Evolutionary conservation across 192 early-diverging fungal genomes (phyloP), one percentile per base, ranked within the genome.

Genomic region (Phycomyces blakesleeanus): DNA sequence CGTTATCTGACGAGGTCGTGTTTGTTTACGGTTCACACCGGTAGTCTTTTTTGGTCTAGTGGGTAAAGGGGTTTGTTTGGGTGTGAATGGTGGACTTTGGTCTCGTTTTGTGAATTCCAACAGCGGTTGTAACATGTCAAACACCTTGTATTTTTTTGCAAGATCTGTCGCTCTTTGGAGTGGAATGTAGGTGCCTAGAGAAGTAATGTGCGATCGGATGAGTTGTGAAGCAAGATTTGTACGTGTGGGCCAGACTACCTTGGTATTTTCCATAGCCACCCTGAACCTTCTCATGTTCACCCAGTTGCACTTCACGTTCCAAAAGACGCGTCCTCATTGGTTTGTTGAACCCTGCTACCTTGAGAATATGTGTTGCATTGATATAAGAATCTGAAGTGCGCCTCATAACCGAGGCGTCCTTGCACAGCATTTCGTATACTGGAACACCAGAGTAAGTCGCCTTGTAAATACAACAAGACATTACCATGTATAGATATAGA

Each of bases 201-300:
- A 4, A 59, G 21, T 57, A 12, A 57, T 39, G 16, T 16, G 22
- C 12, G 21, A 29, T 29, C n/a, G 9, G 18, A 29, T 16, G 3
- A 20, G 47, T 20, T 25, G 22, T 54, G 24, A 12, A 25, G 2
- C 8, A 20, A 14, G 18, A 25, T 37, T 26, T 18, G 11, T 29
- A 47, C 73, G 57, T 67, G 85, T 81, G 83, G 85, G 18, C 29
- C 2, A 7, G 29, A 34, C 84, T 93, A 66, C 96, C 96, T 78
- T 69, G 96, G 68, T 97, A 98, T 78, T 95, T 96, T 61, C 95
- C 95, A 72, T 97, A 97, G 14, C 96, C 96, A 16, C 96, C 96
- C 73, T 97, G 95, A 14, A 98, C 90, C 69, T 96, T 96, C 57
- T 98, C 95, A 63, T 93, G 93, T 54, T 83, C 78, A 16, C 91